Conservation (phyloP, 495 filamentous ascomycete genomes). For the Aspergillus incahuasiensis region DNA sequence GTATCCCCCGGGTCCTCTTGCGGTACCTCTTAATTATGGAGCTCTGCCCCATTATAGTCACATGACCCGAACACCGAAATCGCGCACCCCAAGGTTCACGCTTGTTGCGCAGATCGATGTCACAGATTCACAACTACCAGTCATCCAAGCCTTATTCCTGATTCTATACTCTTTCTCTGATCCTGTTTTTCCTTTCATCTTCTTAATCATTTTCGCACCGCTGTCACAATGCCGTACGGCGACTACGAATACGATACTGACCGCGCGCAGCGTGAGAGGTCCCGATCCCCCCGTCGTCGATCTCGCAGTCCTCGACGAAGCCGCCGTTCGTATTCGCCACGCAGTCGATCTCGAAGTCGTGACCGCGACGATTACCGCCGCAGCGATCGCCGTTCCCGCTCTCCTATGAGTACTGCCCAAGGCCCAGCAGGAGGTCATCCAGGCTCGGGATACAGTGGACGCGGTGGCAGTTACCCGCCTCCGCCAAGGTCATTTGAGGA, state of each 20-base stretch:
- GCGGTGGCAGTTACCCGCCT: slow-evolving; percentile 57
- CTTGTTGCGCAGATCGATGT: neutral
- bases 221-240: slow-evolving; percentile 30
- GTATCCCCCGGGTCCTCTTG: slow-evolving; percentile 8
- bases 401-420: slow-evolving; percentile 76
- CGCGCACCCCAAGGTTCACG: slow-evolving; percentile 9
- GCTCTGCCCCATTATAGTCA: slow-evolving; percentile 4
- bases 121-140: neutral
- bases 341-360: slow-evolving; percentile 87
- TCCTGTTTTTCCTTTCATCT: neutral
- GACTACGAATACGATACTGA: slow-evolving; percentile 35
- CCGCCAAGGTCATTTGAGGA: slow-evolving; percentile 76
- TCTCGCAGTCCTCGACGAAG: slow-evolving; percentile 69
- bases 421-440: slow-evolving; percentile 64
- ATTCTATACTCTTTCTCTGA: slow-evolving; percentile 2
- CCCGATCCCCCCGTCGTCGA: slow-evolving; percentile 86
- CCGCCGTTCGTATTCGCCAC: slow-evolving; percentile 88
- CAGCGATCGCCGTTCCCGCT: slow-evolving; percentile 73
- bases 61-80: slow-evolving; percentile 5
- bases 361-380: slow-evolving; percentile 85
- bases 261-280: slow-evolving; percentile 79
- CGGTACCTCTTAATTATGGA: slow-evolving; percentile 8
- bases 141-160: neutral
- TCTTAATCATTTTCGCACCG: slow-evolving; percentile 17
- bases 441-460: slow-evolving; percentile 53